Percentiles rank a stretch among this genome's conserved stretches.
Evolutionary conservation across 305 asterid genomes (phyloP).

Genomic region (Fraxinus latifolia): DNA sequence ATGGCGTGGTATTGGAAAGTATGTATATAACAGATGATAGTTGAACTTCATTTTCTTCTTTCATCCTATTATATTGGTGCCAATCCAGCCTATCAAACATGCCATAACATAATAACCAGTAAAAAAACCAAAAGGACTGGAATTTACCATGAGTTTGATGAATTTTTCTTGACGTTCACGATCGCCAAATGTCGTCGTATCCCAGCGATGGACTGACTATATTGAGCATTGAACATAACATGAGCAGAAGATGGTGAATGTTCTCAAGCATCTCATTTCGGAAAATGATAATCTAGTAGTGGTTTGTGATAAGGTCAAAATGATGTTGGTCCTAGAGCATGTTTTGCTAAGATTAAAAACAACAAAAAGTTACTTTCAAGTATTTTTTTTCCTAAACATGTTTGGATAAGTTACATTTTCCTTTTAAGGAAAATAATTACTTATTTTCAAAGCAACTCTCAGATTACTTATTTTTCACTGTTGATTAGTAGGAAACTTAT

Average conservation of each 20-base stretch:
- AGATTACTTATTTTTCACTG: background rate
- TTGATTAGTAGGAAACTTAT: background rate
- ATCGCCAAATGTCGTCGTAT: slow-evolving; percentile 69
- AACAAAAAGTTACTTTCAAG: background rate
- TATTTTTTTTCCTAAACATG: background rate
- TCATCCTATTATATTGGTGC: background rate
- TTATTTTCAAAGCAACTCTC: background rate
- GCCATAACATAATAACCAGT: background rate
- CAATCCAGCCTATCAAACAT: background rate
- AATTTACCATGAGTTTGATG: slow-evolving; percentile 97
- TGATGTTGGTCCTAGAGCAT: background rate
- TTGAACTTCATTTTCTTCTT: background rate
- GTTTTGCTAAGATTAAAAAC: background rate
- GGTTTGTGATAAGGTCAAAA: background rate
- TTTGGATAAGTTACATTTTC: background rate
- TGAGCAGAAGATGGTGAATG: slow-evolving; percentile 41
- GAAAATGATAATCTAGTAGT: slow-evolving; percentile 12
- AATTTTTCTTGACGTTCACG: slow-evolving; percentile 95
- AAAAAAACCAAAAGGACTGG: slow-evolving; percentile 19
- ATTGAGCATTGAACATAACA: slow-evolving; percentile 40
- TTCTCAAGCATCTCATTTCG: slow-evolving; percentile 25
- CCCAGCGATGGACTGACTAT: slow-evolving; percentile 87
- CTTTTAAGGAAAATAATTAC: background rate
- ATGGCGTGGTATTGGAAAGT: background rate
- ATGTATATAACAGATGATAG: background rate